Base-by-base conservation (phyloP, 164 flowering plant genomes). In the Sextonia rubra region DNA sequence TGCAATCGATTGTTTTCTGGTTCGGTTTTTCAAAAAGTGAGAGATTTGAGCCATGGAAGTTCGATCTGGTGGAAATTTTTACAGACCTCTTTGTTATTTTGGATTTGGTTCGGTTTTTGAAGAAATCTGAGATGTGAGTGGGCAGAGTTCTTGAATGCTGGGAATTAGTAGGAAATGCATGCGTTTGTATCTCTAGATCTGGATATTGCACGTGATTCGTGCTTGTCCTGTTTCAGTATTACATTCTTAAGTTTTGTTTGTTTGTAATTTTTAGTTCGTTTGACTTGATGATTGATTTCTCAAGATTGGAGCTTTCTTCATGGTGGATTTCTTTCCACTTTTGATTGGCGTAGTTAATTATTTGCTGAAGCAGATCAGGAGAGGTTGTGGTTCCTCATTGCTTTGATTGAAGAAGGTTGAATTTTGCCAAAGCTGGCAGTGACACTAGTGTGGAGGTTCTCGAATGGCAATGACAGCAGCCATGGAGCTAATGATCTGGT, bases 401-500 rank as follows among this genome's bases (percentile, higher is more conserved):
- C n/a, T n/a, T n/a, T n/a, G n/a, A 29, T 69, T 8, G 29, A 60
- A 60, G 66, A 25, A 24, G 7, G 17, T 29, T 60, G 56, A 69
- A 77, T 70, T 71, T 55, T 73, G 75, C 62, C 66, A 69, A 88
- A 89, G 79, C 77, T 90, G 98, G 96, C 96, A 82, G 81, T 93
- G 0, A 79, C 92, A 80, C 73, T 89, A 62, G 82, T 82, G 48
- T 85, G 96, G 93, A 83, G 96, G 79, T 81, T 75, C 58, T 17
- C 90, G 73, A 80, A 85, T 80, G 80, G 82, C 82, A 90, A 87
- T 83, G 90, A 91, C 82, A 78, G 78, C 80, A 64, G 84, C 86
- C 86, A 70, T 77, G 81, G 87, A 61, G 30, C 85, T 62, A 87
- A 77, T 77, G 94, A 90, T 82, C 71, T 80, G 91, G 97, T 91